Evolutionary conservation across 2,329 filamentous ascomycete genomes (phyloP), one percentile per base, ranked within the genome.

Genomic region (Pseudogymnoascus destructans): DNA sequence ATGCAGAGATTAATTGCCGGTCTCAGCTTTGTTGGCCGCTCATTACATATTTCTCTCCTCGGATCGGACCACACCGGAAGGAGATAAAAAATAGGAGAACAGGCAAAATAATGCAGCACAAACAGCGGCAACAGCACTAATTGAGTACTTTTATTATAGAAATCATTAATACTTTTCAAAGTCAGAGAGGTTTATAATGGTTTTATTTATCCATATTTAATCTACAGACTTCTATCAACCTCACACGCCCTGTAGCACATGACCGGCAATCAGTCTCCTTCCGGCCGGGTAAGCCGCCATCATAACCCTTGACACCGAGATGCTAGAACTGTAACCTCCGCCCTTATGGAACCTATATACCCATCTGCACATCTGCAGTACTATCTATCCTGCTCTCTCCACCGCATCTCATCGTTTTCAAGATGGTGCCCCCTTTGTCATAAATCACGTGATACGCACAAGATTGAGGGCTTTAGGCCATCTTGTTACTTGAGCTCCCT

Each of bases 61-160:
- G 46, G 46, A 52, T 52, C 46, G 46, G 46, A 52, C 46, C 46
- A 52, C 46, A 52, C 46, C 46, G 46, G 46, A 52, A 52, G 46
- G 46, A 30, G 46, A 52, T 52, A 32, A 52, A 52, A 52, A 52
- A 52, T 52, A 52, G 46, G 46, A 52, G 46, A 52, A 17, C 23
- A 9, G 9, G 13, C 15, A 8, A 52, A 52, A 52, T 52, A 52
- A 52, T 52, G 15, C 46, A 19, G n/a, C n/a, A 32, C 9, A 52
- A 52, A 13, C 46, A 4, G 15, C 46, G 17, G 2, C 46, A 30
- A 32, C 25, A 30, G 46, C 10, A 19, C 46, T 11, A 52, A 52
- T 52, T 15, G 25, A 17, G 46, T 13, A 9, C 10, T 52, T 15
- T 52, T 52, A 52, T 52, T 52, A 17, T 15, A 52, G 46, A 52